phyloP scores from a whole-genome alignment of 345 rosid genomes.

The Sonneratia caseolaris region DNA sequence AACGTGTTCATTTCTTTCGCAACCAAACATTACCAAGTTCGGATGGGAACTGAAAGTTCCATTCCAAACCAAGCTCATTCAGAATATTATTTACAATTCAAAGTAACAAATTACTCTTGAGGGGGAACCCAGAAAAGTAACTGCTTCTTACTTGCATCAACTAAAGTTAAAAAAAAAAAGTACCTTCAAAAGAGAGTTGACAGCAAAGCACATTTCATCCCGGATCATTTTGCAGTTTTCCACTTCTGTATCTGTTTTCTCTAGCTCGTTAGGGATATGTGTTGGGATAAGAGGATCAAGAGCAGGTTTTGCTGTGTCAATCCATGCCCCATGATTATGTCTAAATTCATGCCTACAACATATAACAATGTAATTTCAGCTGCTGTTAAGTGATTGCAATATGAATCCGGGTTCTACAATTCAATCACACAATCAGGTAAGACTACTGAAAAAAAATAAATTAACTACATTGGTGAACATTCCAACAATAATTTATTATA shows the following conservation, averaged over 20 bases:
- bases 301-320: constrained; percentile 53
- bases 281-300: constrained; percentile 47
- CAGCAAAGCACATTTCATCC: constrained; percentile 65
- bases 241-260: constrained; percentile 34
- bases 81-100: neutral
- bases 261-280: constrained; percentile 33
- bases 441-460: neutral
- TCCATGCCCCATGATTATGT: constrained; percentile 62
- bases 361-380: constrained; percentile 1
- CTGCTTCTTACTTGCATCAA: neutral
- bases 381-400: neutral
- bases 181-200: constrained; percentile 78
- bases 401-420: neutral
- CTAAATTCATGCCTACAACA: constrained; percentile 66
- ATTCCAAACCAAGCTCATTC: neutral
- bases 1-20: neutral
- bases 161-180: neutral
- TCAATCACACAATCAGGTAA: neutral
- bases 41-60: neutral
- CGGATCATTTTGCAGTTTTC: constrained; percentile 61
- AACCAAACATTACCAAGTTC: neutral
- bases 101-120: neutral
- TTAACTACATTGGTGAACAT: neutral
- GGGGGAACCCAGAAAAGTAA: neutral
- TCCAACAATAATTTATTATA: no score